These are phyloP conservation scores for Ogataea paraovalis DNA, from an alignment of 805 yeast species.

Conservation along the genomic window DNA sequence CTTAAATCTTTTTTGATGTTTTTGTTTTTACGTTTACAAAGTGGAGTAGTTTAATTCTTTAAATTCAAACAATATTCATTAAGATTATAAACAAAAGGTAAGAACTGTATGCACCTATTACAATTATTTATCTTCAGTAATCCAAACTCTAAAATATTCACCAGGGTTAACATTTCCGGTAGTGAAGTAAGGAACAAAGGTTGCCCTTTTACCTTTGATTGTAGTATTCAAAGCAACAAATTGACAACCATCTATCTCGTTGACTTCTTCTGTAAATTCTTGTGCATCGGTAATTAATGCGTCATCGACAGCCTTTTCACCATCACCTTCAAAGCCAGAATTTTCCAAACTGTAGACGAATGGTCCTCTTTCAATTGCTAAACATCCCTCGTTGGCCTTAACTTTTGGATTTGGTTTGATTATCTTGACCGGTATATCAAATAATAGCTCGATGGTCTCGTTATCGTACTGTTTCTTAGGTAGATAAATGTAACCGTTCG, in stretches of 20 bases:
- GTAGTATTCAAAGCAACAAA: slow-evolving; percentile 10
- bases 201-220: slow-evolving; percentile 5
- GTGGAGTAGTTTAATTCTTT: no score
- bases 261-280: slow-evolving; percentile 2
- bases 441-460: slow-evolving; percentile 3
- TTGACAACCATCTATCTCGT: slow-evolving; percentile 5
- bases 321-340: slow-evolving; percentile 7
- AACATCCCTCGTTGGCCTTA: slow-evolving; percentile 16
- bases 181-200: slow-evolving; percentile 20
- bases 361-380: slow-evolving; percentile 23
- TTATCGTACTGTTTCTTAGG: slow-evolving; percentile 7
- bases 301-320: slow-evolving; percentile 9
- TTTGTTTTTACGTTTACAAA: no score
- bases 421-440: slow-evolving; percentile 13
- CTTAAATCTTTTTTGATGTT: no score
- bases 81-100: no score
- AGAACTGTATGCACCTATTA: no score
- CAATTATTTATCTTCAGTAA: background rate
- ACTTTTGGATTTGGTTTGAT: slow-evolving; percentile 17
- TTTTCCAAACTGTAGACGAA: slow-evolving; percentile 19
- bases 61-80: no score
- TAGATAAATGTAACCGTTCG: slow-evolving; percentile 13
- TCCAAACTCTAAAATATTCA: slow-evolving; percentile 22
- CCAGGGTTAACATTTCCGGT: slow-evolving; percentile 22
- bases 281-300: slow-evolving; percentile 6